Evolutionary conservation across 768 basidiomycete species (phyloP).

Genomic region (Boletus sensibilis): DNA sequence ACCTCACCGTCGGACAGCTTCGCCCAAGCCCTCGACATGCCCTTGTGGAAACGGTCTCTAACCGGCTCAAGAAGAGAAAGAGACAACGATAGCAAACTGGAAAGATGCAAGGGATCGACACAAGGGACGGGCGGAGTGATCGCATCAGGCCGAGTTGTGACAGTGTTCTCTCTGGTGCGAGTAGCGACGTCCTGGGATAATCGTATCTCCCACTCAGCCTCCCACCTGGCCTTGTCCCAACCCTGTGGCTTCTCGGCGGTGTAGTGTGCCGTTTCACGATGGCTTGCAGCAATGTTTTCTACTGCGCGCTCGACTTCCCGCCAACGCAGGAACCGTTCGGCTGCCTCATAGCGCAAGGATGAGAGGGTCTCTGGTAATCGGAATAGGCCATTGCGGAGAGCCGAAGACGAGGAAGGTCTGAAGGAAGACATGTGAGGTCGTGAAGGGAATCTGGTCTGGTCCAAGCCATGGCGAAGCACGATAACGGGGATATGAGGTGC

Average conservation of each 20-base stretch:
- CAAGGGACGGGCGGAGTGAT: constrained; percentile 25
- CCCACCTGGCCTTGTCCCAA: constrained; percentile 68
- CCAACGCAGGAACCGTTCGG: constrained; percentile 71
- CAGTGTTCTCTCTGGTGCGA: constrained; percentile 42
- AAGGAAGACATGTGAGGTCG: constrained; percentile 51
- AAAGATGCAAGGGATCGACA: constrained; percentile 67
- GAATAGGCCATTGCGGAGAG: constrained; percentile 61
- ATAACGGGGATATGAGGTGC: constrained; percentile 57
- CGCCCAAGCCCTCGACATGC: constrained; percentile 21
- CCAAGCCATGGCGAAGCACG: constrained; percentile 44
- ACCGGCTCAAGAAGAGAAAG: constrained; percentile 57
- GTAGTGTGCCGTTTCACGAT: constrained; percentile 25
- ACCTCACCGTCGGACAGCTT: constrained; percentile 29
- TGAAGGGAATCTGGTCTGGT: constrained; percentile 31
- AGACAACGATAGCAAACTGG: constrained; percentile 60
- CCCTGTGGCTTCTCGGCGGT: constrained; percentile 24
- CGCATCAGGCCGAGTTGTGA: constrained; percentile 18
- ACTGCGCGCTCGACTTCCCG: constrained; percentile 64
- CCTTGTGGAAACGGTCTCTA: constrained; percentile 27
- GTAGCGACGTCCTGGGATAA: constrained; percentile 63
- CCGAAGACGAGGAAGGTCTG: constrained; percentile 47
- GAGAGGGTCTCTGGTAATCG: constrained; percentile 61
- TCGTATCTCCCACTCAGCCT: constrained; percentile 58
- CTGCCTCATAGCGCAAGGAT: constrained; percentile 58
- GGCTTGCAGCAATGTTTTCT: constrained; percentile 38